A percentile compares a stretch with the other conserved stretches of the same genome.
These are phyloP conservation scores for Pleurotus ostreatus DNA, from an alignment of 768 basidiomycete species.

Conservation along the genomic window DNA sequence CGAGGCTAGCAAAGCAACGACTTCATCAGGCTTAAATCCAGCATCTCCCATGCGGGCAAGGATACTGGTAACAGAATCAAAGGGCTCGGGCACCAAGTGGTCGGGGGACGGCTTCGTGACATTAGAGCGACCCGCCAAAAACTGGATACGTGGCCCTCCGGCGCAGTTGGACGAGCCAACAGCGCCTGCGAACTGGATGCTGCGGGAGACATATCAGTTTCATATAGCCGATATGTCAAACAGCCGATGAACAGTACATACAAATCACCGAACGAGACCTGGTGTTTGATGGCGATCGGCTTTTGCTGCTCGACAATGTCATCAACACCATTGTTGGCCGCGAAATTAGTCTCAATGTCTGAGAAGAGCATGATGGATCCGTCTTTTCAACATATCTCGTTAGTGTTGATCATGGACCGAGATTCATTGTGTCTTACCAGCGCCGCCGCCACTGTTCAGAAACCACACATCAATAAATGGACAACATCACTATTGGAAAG, in stretches of 20 bases:
- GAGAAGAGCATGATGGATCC: slow-evolving; percentile 21
- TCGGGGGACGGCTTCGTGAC: slow-evolving; percentile 22
- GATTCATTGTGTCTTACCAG: slow-evolving; percentile 9
- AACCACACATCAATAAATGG: background rate
- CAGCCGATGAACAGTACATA: slow-evolving; percentile 9
- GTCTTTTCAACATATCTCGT: slow-evolving; percentile 11
- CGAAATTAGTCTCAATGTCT: slow-evolving; percentile 18
- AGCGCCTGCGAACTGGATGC: slow-evolving; percentile 31
- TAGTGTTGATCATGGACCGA: background rate
- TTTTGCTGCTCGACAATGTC: slow-evolving; percentile 27
- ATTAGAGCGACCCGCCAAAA: slow-evolving; percentile 32
- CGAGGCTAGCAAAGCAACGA: slow-evolving; percentile 29
- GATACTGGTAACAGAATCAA: slow-evolving; percentile 20
- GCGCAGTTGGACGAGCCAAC: slow-evolving; percentile 33
- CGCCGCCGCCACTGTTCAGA: slow-evolving; percentile 18
- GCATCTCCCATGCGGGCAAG: slow-evolving; percentile 28
- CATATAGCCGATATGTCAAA: background rate
- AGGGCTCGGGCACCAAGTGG: slow-evolving; percentile 30
- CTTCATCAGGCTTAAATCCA: slow-evolving; percentile 27
- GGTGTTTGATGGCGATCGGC: slow-evolving; percentile 23
- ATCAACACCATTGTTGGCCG: slow-evolving; percentile 23
- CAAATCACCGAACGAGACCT: slow-evolving; percentile 34
- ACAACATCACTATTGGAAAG: background rate
- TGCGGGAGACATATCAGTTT: background rate
- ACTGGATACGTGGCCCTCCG: slow-evolving; percentile 32